Evolutionary conservation across 805 yeast species (phyloP).

Genomic region (Soucietia sequanensis): DNA sequence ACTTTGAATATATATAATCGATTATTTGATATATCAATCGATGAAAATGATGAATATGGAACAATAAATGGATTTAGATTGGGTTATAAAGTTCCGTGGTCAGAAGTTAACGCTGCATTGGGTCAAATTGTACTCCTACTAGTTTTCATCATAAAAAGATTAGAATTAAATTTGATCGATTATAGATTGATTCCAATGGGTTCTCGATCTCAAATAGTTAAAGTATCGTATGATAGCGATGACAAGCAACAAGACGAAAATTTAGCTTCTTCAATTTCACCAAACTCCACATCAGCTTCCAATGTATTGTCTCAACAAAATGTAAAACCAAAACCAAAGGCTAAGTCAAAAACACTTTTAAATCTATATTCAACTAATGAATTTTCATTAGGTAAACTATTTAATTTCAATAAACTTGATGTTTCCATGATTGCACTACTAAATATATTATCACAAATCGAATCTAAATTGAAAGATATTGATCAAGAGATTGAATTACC

Average conservation of each 20-base stretch:
- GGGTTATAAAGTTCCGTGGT: slow-evolving; percentile 83
- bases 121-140: slow-evolving; percentile 78
- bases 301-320: not conserved
- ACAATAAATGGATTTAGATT: slow-evolving; percentile 82
- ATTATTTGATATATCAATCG: slow-evolving; percentile 79
- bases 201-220: slow-evolving; percentile 74
- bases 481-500: slow-evolving; percentile 68
- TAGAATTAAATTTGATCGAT: slow-evolving; percentile 53
- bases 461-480: slow-evolving; percentile 36
- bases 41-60: slow-evolving; percentile 67
- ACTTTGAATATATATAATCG: slow-evolving; percentile 80
- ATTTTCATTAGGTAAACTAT: slow-evolving; percentile 65
- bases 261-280: not conserved
- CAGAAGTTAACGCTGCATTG: slow-evolving; percentile 86
- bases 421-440: slow-evolving; percentile 77
- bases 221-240: slow-evolving; percentile 27
- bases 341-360: slow-evolving; percentile 39
- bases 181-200: slow-evolving; percentile 81
- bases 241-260: not conserved
- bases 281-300: not conserved
- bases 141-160: slow-evolving; percentile 57
- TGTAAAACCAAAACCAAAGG: slow-evolving; percentile 2
- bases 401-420: slow-evolving; percentile 76
- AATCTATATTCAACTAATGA: slow-evolving; percentile 70
- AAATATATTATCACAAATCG: slow-evolving; percentile 57